Conservation (phyloP, 2,329 filamentous ascomycete genomes). For the Cephalotrichum gorgonifer region DNA sequence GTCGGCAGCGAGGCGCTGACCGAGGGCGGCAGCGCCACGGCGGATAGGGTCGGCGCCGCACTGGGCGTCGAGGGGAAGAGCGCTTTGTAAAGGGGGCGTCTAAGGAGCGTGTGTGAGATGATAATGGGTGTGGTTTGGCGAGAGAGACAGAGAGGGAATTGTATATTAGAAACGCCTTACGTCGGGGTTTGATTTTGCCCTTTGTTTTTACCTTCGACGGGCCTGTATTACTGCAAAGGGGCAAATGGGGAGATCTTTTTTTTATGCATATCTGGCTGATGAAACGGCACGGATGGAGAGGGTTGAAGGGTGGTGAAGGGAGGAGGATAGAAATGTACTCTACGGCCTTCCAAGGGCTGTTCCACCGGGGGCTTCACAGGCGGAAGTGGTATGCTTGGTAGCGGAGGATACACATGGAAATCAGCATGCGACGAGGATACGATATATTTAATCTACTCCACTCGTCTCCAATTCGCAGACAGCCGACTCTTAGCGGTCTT, state of each 20-base stretch:
- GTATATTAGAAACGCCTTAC: not conserved
- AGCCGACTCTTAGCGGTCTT: no score
- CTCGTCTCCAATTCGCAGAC: not conserved
- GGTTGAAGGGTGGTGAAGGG: not conserved
- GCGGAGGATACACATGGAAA: not conserved
- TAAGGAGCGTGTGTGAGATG: not conserved
- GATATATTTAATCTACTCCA: not conserved
- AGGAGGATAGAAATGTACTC: not conserved
- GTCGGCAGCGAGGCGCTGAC: slow-evolving; percentile 64
- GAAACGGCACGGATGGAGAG: no score
- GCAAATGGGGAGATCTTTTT: no score
- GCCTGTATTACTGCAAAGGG: not conserved
- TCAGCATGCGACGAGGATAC: not conserved
- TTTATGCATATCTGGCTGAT: no score
- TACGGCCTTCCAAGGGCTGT: not conserved
- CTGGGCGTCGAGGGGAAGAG: slow-evolving; percentile 37
- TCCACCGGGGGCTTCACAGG: not conserved
- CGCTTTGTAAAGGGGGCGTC: slow-evolving; percentile 29
- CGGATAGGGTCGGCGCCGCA: slow-evolving; percentile 37
- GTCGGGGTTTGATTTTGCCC: no score
- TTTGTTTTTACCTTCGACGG: not conserved
- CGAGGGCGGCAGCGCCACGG: slow-evolving; percentile 22
- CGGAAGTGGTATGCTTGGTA: not conserved
- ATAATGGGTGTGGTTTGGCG: not conserved
- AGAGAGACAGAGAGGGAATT: not conserved